Conservation (phyloP, 371 early-diverging fungal genomes). For the Phascolomyces articulosus region DNA sequence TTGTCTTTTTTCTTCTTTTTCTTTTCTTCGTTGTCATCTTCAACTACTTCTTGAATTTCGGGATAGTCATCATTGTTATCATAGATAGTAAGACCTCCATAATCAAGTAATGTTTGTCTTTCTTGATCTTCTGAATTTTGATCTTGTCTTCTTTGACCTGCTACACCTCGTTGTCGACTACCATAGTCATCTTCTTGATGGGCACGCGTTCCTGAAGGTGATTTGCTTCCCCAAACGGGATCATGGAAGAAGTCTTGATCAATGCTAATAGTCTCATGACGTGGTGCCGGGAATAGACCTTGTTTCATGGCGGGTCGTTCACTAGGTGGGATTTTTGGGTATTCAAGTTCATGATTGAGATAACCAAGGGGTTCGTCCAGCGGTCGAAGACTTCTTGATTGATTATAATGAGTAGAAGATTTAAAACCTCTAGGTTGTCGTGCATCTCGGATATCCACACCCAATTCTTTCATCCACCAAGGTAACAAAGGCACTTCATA, state of each 20-base stretch:
- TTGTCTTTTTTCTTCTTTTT: constrained; percentile 31
- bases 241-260: neutral
- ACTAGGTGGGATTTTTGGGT: neutral
- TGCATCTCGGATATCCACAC: constrained; percentile 43
- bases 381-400: neutral
- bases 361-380: constrained; percentile 1
- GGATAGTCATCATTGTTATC: constrained; percentile 5
- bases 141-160: neutral
- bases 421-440: neutral
- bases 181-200: constrained; percentile 4
- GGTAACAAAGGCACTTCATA: constrained; percentile 17
- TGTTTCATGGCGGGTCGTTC: neutral
- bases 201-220: too few relatives aligned
- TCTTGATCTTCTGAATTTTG: neutral
- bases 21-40: constrained; percentile 16
- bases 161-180: neutral
- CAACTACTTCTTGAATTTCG: too few relatives aligned
- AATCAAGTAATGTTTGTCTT: neutral
- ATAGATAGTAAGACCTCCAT: neutral
- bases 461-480: constrained; percentile 42
- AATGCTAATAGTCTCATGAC: neutral
- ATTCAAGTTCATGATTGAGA: neutral
- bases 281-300: neutral
- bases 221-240: constrained; percentile 2
- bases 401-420: neutral